Evolutionary conservation across 257 asterid genomes (phyloP).

Genomic region (Primulina huaijiensis): DNA sequence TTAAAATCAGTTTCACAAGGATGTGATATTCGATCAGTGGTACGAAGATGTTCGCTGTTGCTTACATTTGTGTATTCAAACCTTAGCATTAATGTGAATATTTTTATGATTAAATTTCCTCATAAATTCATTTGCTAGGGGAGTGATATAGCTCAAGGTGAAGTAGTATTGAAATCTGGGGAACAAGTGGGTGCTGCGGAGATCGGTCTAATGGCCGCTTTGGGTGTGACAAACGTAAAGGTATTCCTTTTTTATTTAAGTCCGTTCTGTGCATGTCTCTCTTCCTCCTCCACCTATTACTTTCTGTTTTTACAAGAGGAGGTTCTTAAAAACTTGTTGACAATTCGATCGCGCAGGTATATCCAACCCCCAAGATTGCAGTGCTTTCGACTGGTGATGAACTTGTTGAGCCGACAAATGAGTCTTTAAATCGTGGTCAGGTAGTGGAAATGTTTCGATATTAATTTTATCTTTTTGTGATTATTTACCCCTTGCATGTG

Average conservation of each 20-base stretch:
- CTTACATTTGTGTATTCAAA: slow-evolving; percentile 17
- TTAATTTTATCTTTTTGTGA: neutral
- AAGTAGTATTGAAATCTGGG: slow-evolving; percentile 75
- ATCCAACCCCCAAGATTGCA: slow-evolving; percentile 67
- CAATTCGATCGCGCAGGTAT: slow-evolving; percentile 48
- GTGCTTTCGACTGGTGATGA: slow-evolving; percentile 96
- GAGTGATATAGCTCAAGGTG: slow-evolving; percentile 74
- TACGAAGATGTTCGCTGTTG: slow-evolving; percentile 37
- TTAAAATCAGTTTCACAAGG: slow-evolving; percentile 65
- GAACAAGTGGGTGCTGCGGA: slow-evolving; percentile 82
- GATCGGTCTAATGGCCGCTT: slow-evolving; percentile 88
- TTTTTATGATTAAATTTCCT: neutral
- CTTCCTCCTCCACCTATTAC: slow-evolving; percentile 21
- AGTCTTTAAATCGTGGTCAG: slow-evolving; percentile 75
- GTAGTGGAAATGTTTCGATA: slow-evolving; percentile 36
- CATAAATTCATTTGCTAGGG: slow-evolving; percentile 50
- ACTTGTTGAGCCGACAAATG: slow-evolving; percentile 71
- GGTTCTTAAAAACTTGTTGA: slow-evolving; percentile 22
- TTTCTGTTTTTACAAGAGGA: slow-evolving; percentile 18
- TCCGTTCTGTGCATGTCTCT: slow-evolving; percentile 6
- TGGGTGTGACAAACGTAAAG: slow-evolving; percentile 66
- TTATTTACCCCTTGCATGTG: neutral
- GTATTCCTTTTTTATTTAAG: slow-evolving; percentile 32
- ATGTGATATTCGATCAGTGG: slow-evolving; percentile 88
- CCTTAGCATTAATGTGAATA: neutral